Evolutionary conservation across 371 early-diverging fungal species (phyloP).

Genomic region (Syncephalis plumigaleata): DNA sequence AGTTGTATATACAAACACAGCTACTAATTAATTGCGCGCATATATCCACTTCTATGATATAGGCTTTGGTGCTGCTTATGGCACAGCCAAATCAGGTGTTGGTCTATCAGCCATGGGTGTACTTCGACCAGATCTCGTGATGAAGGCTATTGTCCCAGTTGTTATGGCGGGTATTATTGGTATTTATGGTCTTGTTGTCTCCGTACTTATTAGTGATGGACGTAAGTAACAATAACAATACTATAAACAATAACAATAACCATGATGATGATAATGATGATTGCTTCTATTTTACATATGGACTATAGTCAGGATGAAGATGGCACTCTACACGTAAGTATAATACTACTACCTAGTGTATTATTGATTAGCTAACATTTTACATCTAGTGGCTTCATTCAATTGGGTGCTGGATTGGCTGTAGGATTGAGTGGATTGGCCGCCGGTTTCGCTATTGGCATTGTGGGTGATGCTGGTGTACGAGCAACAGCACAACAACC

Average conservation of each 20-base stretch:
- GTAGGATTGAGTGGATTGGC: constrained; percentile 77
- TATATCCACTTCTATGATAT: too few species aligned
- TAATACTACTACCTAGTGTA: neutral
- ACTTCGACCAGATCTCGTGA: constrained; percentile 72
- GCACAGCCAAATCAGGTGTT: constrained; percentile 81
- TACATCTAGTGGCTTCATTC: constrained; percentile 49
- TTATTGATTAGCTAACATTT: neutral
- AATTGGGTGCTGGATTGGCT: constrained; percentile 67
- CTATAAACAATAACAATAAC: constrained; percentile 4
- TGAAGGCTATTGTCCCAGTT: constrained; percentile 75
- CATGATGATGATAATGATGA: too few species aligned
- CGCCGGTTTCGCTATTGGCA: constrained; percentile 82
- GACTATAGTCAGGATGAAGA: constrained; percentile 19
- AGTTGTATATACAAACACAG: constrained; percentile 14
- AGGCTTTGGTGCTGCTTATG: constrained; percentile 85
- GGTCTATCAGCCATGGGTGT: constrained; percentile 79
- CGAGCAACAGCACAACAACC: constrained; percentile 70
- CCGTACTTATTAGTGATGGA: constrained; percentile 64
- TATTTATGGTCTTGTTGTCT: constrained; percentile 79
- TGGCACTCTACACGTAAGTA: constrained; percentile 31
- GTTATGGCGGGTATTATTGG: constrained; percentile 92
- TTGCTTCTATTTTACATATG: too few species aligned
- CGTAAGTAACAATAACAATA: constrained; percentile 21
- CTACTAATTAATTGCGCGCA: too few species aligned
- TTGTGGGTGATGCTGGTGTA: constrained; percentile 80